Evolutionary conservation across 495 filamentous ascomycete genomes (phyloP).

Genomic region (Pyrenula aspistea): DNA sequence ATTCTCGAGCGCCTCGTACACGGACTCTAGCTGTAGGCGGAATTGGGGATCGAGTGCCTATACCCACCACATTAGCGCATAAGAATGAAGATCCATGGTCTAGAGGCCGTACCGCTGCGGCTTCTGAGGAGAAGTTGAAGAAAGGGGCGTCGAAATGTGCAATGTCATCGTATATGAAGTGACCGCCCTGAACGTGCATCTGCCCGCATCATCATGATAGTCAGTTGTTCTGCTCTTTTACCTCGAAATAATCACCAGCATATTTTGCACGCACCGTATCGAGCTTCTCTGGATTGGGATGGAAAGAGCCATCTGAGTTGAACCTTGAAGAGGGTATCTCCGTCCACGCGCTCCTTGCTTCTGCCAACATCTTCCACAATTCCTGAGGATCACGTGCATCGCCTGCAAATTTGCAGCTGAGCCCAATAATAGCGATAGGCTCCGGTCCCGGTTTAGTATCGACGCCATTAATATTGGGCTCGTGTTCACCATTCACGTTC

Average conservation of each 20-base stretch:
- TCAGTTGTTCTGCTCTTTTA: not conserved
- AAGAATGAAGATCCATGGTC: too few relatives aligned
- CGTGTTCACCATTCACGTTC: too few relatives aligned
- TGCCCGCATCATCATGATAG: not conserved
- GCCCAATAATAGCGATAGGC: conserved; percentile 6
- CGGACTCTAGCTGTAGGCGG: conserved; percentile 13
- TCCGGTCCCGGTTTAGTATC: too few relatives aligned
- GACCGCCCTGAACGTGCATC: conserved; percentile 13
- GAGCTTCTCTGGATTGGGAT: conserved; percentile 4
- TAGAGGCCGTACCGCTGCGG: conserved; percentile 32
- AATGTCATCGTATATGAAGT: conserved; percentile 39
- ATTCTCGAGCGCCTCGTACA: conserved; percentile 20
- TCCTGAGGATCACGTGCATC: conserved; percentile 3
- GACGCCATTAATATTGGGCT: too few relatives aligned
- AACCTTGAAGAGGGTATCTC: conserved; percentile 9
- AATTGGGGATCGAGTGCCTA: conserved; percentile 18
- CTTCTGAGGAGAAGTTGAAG: conserved; percentile 23
- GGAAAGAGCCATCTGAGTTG: conserved; percentile 8
- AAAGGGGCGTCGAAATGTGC: conserved; percentile 46
- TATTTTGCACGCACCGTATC: not conserved
- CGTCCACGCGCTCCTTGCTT: conserved; percentile 7
- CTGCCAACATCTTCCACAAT: conserved; percentile 12
- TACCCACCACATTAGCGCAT: conserved; percentile 42
- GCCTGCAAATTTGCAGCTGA: conserved; percentile 8
- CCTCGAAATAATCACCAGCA: not conserved